Conservation (phyloP, 169 alveolate genomes). For the Perkinsus olseni region DNA sequence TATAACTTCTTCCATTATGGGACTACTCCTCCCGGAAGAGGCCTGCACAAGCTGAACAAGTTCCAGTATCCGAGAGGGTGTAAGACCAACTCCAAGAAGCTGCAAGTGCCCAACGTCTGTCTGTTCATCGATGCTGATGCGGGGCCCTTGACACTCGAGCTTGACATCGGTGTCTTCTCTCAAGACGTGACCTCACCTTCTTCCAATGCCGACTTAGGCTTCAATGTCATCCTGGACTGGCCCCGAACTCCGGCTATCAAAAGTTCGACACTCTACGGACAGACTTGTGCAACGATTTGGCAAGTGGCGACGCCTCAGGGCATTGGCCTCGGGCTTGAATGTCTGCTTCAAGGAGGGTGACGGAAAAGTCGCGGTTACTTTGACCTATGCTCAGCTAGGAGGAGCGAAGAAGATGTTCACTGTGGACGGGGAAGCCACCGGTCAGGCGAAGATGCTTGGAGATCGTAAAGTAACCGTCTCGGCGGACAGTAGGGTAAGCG, state of each 20-base stretch:
- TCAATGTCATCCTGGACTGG: neutral
- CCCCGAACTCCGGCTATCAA: neutral
- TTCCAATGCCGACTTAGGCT: neutral
- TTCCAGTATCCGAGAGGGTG: neutral
- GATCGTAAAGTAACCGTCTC: neutral
- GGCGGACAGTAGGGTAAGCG: neutral
- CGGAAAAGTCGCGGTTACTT: no score
- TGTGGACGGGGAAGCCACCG: no score
- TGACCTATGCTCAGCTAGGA: no score
- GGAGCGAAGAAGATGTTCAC: no score
- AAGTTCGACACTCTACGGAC: neutral
- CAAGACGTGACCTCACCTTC: neutral
- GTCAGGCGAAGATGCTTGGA: neutral
- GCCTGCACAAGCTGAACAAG: neutral
- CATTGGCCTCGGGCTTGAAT: neutral
- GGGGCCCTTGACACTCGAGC: neutral
- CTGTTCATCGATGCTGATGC: neutral
- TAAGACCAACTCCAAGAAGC: neutral
- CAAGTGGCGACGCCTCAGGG: neutral
- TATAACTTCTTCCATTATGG: neutral
- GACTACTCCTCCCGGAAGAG: neutral
- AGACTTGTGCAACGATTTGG: neutral
- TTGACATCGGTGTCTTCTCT: neutral
- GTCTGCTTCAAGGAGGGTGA: neutral
- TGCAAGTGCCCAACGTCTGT: neutral